phyloP scores from a whole-genome alignment of 495 filamentous ascomycete genomes.

The Penicillium coffeae region DNA sequence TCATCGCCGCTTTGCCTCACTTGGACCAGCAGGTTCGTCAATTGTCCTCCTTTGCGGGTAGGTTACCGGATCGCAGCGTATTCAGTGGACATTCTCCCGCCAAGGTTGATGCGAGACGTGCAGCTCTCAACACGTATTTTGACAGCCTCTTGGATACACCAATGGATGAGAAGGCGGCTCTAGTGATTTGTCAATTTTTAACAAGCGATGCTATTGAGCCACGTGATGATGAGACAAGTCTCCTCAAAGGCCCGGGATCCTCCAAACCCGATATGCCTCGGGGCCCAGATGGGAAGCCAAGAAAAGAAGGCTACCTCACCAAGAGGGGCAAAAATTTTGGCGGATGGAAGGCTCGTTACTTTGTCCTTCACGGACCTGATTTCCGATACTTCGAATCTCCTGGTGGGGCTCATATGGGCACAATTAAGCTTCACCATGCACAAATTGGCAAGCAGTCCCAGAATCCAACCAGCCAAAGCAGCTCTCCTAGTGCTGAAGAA shows the following conservation, averaged over 20 bases:
- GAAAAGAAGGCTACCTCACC: constrained; percentile 88
- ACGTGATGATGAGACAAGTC: constrained; percentile 57
- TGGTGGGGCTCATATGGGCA: constrained; percentile 83
- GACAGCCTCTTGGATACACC: constrained; percentile 76
- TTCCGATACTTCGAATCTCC: constrained; percentile 89
- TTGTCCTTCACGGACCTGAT: constrained; percentile 83
- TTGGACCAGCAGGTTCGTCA: constrained; percentile 78
- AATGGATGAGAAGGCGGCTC: constrained; percentile 73
- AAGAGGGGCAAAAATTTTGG: constrained; percentile 98
- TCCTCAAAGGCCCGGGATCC: constrained; percentile 43
- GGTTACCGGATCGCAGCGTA: constrained; percentile 75
- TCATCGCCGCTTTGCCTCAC: constrained; percentile 72
- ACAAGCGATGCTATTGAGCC: constrained; percentile 81
- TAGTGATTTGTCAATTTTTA: constrained; percentile 82
- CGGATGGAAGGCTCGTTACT: constrained; percentile 97
- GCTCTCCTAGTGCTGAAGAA: constrained; percentile 57
- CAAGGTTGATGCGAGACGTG: constrained; percentile 83
- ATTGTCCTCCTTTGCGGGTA: constrained; percentile 60
- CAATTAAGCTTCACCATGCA: constrained; percentile 85
- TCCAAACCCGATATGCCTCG: constrained; percentile 36
- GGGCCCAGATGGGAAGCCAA: constrained; percentile 60
- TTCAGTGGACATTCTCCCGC: constrained; percentile 94
- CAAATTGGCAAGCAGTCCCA: constrained; percentile 90
- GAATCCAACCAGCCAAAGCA: constrained; percentile 46
- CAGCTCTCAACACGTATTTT: constrained; percentile 79